Conservation (phyloP, 768 basidiomycete species). For the Boletus barrowsii region DNA sequence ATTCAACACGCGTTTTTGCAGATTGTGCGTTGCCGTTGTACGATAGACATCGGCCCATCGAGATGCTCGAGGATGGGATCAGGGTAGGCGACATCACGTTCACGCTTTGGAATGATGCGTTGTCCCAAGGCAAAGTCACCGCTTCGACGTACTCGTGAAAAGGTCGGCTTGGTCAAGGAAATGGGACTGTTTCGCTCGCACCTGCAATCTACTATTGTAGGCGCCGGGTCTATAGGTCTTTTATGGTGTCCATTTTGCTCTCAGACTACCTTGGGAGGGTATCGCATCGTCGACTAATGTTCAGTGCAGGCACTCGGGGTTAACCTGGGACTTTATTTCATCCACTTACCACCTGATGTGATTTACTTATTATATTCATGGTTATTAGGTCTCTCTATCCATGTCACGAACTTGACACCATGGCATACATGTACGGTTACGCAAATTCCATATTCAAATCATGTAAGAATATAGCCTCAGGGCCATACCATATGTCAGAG, state of each 20-base stretch:
- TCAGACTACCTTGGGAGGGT: too few species aligned
- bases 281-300: too few species aligned
- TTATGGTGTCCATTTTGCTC: too few species aligned
- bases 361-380: neutral
- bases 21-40: constrained; percentile 23
- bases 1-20: neutral
- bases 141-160: neutral
- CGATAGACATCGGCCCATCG: constrained; percentile 7
- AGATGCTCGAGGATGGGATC: constrained; percentile 14
- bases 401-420: neutral
- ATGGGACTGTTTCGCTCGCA: too few species aligned
- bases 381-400: neutral
- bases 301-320: too few species aligned
- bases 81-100: constrained; percentile 25
- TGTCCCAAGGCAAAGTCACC: neutral
- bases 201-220: too few species aligned
- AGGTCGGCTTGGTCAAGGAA: neutral
- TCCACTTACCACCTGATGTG: neutral
- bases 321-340: too few species aligned
- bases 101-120: constrained; percentile 4
- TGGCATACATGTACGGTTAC: neutral
- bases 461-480: too few species aligned
- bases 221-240: too few species aligned
- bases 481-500: too few species aligned
- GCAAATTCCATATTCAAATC: neutral